Percentiles rank a stretch among this genome's conserved stretches.
These are phyloP conservation scores for Crataegus laevigata DNA, from an alignment of 306 rosid genomes.

Conservation along the genomic window DNA sequence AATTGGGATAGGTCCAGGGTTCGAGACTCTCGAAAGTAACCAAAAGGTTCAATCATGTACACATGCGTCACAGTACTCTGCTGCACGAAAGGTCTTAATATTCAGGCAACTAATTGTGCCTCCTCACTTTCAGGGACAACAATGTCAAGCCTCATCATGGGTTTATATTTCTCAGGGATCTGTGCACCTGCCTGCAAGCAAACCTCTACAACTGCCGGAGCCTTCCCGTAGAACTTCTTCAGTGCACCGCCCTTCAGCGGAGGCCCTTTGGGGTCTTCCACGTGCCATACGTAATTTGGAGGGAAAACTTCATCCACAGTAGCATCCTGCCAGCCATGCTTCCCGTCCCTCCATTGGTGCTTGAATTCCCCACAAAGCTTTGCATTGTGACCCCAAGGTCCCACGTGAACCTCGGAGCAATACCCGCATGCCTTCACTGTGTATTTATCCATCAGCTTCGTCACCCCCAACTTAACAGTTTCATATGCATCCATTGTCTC, in stretches of 20 bases:
- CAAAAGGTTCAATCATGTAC: too few relatives aligned
- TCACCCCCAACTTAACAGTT: conserved; percentile 56
- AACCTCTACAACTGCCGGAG: conserved; percentile 82
- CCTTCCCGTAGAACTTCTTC: conserved; percentile 79
- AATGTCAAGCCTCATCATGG: conserved; percentile 97
- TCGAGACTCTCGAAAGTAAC: too few relatives aligned
- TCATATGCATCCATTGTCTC: conserved; percentile 70
- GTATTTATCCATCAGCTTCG: conserved; percentile 74
- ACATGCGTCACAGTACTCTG: not conserved
- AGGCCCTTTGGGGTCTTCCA: conserved; percentile 61
- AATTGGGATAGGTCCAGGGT: too few relatives aligned
- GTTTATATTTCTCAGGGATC: conserved; percentile 55
- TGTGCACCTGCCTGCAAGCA: conserved; percentile 87
- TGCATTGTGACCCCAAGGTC: conserved; percentile 97
- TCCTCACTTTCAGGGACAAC: conserved; percentile 78
- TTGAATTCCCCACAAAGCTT: conserved; percentile 93
- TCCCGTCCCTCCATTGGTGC: conserved; percentile 99
- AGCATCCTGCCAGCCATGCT: conserved; percentile 99
- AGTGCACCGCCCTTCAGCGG: conserved; percentile 51
- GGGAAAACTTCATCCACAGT: conserved; percentile 78
- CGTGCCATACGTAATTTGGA: conserved; percentile 91
- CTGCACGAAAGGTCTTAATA: too few relatives aligned
- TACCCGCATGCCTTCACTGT: conserved; percentile 91
- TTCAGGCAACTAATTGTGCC: conserved; percentile 55
- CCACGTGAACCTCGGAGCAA: conserved; percentile 97